A percentile compares a stretch with the other conserved stretches of the same genome.
These are phyloP conservation scores for Calonectria crousiana DNA, from an alignment of 2,329 filamentous ascomycete species.

Conservation along the genomic window DNA sequence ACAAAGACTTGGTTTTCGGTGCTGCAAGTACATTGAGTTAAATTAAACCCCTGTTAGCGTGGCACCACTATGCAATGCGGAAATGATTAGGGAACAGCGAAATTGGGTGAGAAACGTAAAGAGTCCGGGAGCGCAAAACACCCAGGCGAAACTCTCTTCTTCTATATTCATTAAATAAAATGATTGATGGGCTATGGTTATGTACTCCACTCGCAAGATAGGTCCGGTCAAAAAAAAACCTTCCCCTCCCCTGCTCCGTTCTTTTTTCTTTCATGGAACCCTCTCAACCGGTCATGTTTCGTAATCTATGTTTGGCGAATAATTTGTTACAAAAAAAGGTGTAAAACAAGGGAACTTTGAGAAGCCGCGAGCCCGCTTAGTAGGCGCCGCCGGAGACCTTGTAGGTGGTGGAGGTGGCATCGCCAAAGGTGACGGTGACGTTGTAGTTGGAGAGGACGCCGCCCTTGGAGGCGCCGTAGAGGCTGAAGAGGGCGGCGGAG, in stretches of 20 bases:
- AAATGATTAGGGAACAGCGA: neutral
- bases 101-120: neutral
- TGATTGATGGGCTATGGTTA: slow-evolving; percentile 11
- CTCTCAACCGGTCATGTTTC: neutral
- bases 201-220: neutral
- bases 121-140: neutral
- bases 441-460: slow-evolving; percentile 16
- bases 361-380: too few relatives aligned
- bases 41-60: neutral
- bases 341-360: too few relatives aligned
- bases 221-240: neutral
- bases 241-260: neutral
- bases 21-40: neutral
- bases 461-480: slow-evolving; percentile 43
- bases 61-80: neutral
- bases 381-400: neutral
- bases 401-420: slow-evolving; percentile 17
- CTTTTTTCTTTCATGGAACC: neutral
- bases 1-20: neutral
- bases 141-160: neutral
- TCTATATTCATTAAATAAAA: slow-evolving; percentile 7
- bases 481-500: slow-evolving; percentile 44
- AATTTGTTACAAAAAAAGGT: neutral
- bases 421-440: slow-evolving; percentile 19
- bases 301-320: neutral